Evolutionary conservation across 805 yeast genomes (phyloP).

Genomic region (Debaryomyces castellii): DNA sequence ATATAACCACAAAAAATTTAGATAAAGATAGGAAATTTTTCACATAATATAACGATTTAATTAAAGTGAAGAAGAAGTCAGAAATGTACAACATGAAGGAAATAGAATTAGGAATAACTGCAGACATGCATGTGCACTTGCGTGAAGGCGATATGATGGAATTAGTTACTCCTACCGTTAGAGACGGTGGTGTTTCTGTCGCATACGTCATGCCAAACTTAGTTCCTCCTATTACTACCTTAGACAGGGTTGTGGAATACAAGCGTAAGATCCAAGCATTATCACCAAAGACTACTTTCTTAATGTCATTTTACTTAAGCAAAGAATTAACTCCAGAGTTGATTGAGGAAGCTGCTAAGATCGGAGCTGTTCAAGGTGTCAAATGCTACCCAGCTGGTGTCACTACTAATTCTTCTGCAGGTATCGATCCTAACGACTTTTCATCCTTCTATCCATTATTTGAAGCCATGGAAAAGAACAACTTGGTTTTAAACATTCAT

Average conservation of each 20-base stretch:
- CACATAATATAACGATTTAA: not conserved
- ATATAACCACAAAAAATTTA: not conserved
- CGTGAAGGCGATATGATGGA: slow-evolving; percentile 95
- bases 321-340: slow-evolving; percentile 82
- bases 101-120: slow-evolving; percentile 66
- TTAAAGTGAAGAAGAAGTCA: not conserved
- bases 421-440: slow-evolving; percentile 93
- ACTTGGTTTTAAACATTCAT: slow-evolving; percentile 81
- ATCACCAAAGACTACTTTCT: slow-evolving; percentile 80
- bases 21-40: not conserved
- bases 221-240: slow-evolving; percentile 85
- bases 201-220: slow-evolving; percentile 97
- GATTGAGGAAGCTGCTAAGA: slow-evolving; percentile 71
- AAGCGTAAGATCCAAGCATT: slow-evolving; percentile 59
- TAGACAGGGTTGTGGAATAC: slow-evolving; percentile 70
- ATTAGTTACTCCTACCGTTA: slow-evolving; percentile 84
- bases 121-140: slow-evolving; percentile 94
- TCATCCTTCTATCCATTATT: slow-evolving; percentile 85
- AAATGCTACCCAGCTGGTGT: slow-evolving; percentile 99
- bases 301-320: slow-evolving; percentile 87
- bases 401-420: slow-evolving; percentile 91
- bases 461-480: slow-evolving; percentile 78
- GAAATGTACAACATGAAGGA: slow-evolving; percentile 12
- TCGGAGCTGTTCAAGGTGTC: slow-evolving; percentile 76
- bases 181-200: slow-evolving; percentile 86